phyloP scores from a whole-genome alignment of 202 grass and related monocot species.

The Dendrocalamus latiflorus region DNA sequence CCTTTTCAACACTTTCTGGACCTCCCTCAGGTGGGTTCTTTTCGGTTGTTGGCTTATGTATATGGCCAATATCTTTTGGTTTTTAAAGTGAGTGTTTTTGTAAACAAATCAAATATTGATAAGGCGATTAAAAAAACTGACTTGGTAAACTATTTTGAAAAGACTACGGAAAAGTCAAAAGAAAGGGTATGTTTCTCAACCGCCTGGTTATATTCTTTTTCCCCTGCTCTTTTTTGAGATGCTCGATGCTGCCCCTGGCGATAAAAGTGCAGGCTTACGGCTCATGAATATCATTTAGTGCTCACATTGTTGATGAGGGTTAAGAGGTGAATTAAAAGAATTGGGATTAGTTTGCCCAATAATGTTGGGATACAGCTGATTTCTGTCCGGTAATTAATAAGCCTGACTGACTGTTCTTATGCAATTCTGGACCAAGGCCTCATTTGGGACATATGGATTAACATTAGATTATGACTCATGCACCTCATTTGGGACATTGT shows the following conservation, averaged over 20 bases:
- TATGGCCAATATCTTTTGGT: no score
- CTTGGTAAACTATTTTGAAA: no score
- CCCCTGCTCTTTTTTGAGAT: not conserved
- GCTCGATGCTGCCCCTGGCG: not conserved
- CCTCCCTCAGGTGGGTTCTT: not conserved
- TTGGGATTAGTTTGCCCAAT: not conserved
- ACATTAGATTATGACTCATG: not conserved
- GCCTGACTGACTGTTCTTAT: not conserved
- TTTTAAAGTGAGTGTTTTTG: no score
- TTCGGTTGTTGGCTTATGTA: accelerated
- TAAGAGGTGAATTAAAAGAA: not conserved
- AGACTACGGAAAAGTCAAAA: no score
- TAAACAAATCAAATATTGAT: no score
- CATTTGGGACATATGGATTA: not conserved
- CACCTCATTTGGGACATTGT: no score
- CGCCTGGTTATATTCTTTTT: not conserved
- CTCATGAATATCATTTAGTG: not conserved
- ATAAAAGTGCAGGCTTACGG: not conserved
- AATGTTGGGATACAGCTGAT: not conserved
- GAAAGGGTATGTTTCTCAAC: not conserved
- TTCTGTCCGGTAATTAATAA: not conserved
- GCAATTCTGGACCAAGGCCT: not conserved
- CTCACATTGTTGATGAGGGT: not conserved
- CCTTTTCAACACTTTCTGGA: not conserved
- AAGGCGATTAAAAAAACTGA: no score